phyloP scores from a whole-genome alignment of 2,329 filamentous ascomycete genomes.

The Ophiostoma sp. region DNA sequence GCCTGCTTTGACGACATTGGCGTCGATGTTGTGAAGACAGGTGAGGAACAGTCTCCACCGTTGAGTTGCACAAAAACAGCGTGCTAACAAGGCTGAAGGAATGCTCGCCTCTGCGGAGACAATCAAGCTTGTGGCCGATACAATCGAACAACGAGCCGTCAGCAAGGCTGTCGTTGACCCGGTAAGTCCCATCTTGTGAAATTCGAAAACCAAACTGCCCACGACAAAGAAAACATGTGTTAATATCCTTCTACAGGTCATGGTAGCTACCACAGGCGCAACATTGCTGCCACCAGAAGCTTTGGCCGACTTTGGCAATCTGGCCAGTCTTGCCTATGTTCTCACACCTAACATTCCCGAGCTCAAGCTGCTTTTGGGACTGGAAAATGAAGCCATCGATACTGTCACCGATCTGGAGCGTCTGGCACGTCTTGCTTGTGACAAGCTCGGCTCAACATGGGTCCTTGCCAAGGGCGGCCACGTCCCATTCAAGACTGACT shows the following conservation, averaged over 20 bases:
- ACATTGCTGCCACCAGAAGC: conserved; percentile 66
- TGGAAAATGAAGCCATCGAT: conserved; percentile 45
- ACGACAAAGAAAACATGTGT: too few species aligned
- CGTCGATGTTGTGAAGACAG: conserved; percentile 88
- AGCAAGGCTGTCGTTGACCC: conserved; percentile 70
- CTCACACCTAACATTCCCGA: conserved; percentile 79
- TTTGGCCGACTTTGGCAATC: conserved; percentile 58
- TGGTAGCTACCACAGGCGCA: conserved; percentile 82
- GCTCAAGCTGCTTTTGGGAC: conserved; percentile 63
- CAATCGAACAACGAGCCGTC: conserved; percentile 59
- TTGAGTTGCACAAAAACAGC: too few species aligned
- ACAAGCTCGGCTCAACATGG: conserved; percentile 70
- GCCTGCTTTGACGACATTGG: conserved; percentile 81
- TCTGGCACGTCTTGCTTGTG: conserved; percentile 63
- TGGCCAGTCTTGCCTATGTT: conserved; percentile 67
- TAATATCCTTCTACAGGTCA: conserved; percentile 61
- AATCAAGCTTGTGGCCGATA: conserved; percentile 66
- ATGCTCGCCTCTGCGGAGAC: conserved; percentile 78
- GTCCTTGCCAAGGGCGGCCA: conserved; percentile 92
- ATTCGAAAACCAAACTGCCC: background rate
- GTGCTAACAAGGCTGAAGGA: conserved; percentile 49
- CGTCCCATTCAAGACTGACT: conserved; percentile 68
- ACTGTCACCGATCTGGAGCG: conserved; percentile 65
- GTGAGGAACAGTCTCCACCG: conserved; percentile 47
- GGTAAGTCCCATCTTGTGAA: conserved; percentile 46